Percentiles rank a stretch among this genome's conserved stretches.
phyloP scores from a whole-genome alignment of 495 filamentous ascomycete genomes.

The Lasiosphaeria miniovina region DNA sequence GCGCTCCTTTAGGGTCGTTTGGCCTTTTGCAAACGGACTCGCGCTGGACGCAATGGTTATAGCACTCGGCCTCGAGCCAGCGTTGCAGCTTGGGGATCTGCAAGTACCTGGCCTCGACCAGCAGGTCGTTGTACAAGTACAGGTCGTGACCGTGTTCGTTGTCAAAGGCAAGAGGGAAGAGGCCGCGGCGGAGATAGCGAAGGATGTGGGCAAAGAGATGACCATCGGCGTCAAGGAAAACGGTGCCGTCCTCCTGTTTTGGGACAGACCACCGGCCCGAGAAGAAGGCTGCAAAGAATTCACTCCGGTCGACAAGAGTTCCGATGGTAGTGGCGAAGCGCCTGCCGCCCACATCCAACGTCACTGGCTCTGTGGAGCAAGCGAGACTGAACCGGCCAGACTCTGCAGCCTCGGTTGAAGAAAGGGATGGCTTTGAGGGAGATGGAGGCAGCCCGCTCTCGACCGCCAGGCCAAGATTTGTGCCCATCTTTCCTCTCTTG shows the following conservation, averaged over 20 bases:
- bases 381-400: no score
- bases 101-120: conserved; percentile 7
- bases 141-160: conserved; percentile 2
- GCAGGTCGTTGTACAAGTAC: conserved; percentile 4
- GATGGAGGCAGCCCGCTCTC: no score
- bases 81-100: conserved; percentile 3
- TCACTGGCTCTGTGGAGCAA: not conserved
- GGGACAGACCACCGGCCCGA: not conserved
- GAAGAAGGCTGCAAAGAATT: conserved; percentile 2
- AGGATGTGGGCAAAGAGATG: conserved; percentile 3
- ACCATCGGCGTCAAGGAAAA: conserved; percentile 8
- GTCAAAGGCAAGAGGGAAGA: conserved; percentile 10
- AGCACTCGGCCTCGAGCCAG: conserved; percentile 1
- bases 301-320: conserved; percentile 4
- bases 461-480: no score
- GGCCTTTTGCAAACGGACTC: not conserved
- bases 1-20: not conserved
- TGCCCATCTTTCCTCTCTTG: no score
- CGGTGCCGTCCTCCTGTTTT: not conserved
- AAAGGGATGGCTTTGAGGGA: no score
- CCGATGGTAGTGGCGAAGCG: conserved; percentile 2
- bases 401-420: no score
- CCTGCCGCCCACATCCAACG: not conserved
- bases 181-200: conserved; percentile 9
- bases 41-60: not conserved